Percentiles rank a stretch among this genome's conserved stretches.
These are phyloP conservation scores for Xylaria curta DNA, from an alignment of 495 filamentous ascomycete genomes.

Conservation along the genomic window DNA sequence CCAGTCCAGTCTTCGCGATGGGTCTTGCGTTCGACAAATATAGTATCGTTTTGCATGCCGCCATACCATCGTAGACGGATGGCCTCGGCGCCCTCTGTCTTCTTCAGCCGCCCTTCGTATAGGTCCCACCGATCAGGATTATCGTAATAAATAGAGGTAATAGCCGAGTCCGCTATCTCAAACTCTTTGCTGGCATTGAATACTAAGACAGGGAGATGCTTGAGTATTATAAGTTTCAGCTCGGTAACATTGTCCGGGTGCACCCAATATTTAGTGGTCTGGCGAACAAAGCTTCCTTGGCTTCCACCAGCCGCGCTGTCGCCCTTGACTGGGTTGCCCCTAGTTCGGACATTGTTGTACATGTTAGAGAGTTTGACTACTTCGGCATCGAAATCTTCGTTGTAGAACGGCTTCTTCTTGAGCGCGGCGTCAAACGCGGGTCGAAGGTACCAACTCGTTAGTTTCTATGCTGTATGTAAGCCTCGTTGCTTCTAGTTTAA, in stretches of 20 bases:
- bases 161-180: conserved; percentile 84
- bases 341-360: conserved; percentile 91
- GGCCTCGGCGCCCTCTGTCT: conserved; percentile 96
- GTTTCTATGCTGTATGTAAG: conserved; percentile 68
- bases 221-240: conserved; percentile 94
- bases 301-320: conserved; percentile 88
- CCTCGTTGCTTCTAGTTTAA: conserved; percentile 1
- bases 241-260: conserved; percentile 99
- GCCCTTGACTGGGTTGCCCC: conserved; percentile 89
- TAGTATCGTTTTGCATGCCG: conserved; percentile 89
- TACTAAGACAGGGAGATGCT: conserved; percentile 96
- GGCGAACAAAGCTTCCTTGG: conserved; percentile 94
- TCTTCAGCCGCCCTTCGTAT: conserved; percentile 92
- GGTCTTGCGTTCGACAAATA: conserved; percentile 97
- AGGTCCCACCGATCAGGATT: conserved; percentile 92
- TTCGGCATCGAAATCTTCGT: conserved; percentile 96
- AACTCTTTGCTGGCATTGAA: conserved; percentile 99
- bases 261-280: conserved; percentile 99
- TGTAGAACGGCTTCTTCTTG: conserved; percentile 96
- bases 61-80: conserved; percentile 98
- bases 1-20: conserved; percentile 99
- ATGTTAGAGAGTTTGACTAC: conserved; percentile 95
- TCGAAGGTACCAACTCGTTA: conserved; percentile 90
- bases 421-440: conserved; percentile 93
- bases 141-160: conserved; percentile 98